phyloP scores from a whole-genome alignment of 768 basidiomycete genomes.

The Mrakia blollopis region DNA sequence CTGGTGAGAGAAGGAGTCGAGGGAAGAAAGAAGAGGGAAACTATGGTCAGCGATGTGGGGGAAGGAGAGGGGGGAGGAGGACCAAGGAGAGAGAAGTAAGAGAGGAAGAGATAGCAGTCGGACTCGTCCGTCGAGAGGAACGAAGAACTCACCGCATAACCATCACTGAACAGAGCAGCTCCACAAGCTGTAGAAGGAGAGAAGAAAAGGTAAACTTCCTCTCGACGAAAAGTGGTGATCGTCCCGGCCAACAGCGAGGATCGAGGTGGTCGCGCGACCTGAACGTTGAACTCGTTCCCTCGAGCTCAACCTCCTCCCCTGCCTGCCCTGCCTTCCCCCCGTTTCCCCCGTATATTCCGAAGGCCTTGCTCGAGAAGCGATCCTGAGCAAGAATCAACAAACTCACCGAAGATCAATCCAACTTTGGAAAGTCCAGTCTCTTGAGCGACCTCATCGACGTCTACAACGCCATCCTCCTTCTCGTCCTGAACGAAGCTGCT shows the following conservation, averaged over 20 bases:
- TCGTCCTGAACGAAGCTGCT: neutral
- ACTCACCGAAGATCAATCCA: conserved; percentile 11
- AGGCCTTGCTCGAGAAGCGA: neutral
- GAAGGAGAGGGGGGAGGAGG: neutral
- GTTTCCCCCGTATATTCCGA: neutral
- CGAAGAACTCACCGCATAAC: neutral
- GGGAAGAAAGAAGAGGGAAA: neutral
- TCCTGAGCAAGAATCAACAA: neutral
- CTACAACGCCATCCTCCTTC: neutral
- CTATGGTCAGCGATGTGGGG: neutral
- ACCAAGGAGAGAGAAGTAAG: neutral
- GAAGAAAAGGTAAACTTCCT: neutral
- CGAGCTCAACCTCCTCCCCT: neutral
- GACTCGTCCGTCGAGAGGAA: neutral
- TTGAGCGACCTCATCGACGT: conserved; percentile 5
- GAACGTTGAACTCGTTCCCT: neutral
- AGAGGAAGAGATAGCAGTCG: neutral
- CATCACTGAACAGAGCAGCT: neutral
- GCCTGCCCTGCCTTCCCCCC: neutral
- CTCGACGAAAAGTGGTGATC: neutral
- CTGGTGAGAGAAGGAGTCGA: neutral
- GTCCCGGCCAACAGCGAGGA: neutral
- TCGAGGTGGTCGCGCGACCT: neutral
- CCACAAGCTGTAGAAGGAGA: neutral
- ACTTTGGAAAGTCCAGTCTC: conserved; percentile 3